These are phyloP conservation scores for Primulina tabacum DNA, from an alignment of 257 asterid genomes.

Conservation along the genomic window DNA sequence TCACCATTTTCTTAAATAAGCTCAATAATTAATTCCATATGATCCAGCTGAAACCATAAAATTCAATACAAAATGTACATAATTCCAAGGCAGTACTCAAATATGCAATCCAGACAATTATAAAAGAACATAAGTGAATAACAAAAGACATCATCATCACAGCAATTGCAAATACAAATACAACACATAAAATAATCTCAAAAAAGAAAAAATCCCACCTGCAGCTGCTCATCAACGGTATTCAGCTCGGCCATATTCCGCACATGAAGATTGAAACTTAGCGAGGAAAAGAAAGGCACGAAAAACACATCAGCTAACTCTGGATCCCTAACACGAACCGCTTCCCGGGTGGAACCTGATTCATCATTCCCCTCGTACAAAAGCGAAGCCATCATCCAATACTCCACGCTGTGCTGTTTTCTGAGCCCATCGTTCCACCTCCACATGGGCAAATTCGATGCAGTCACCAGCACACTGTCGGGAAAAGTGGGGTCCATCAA, in stretches of 20 bases:
- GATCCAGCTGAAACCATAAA: background rate
- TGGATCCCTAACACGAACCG: constrained; percentile 79
- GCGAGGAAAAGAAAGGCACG: constrained; percentile 86
- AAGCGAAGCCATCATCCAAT: constrained; percentile 64
- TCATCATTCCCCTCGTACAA: constrained; percentile 32
- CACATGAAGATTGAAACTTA: constrained; percentile 65
- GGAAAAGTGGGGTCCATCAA: constrained; percentile 44
- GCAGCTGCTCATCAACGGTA: constrained; percentile 68
- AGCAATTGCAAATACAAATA: background rate
- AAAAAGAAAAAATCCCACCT: constrained; percentile 42
- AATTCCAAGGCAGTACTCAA: background rate
- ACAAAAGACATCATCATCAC: background rate
- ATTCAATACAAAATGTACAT: background rate
- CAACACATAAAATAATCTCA: too few relatives aligned
- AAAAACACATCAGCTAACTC: constrained; percentile 68
- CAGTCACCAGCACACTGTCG: constrained; percentile 29
- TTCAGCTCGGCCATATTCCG: constrained; percentile 55
- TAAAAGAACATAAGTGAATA: background rate
- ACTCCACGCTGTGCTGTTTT: constrained; percentile 54
- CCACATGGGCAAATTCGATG: constrained; percentile 45
- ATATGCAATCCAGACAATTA: too few relatives aligned
- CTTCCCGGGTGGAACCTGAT: constrained; percentile 37
- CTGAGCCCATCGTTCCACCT: constrained; percentile 46
- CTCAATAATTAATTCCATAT: background rate
- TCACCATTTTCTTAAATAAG: background rate